Conservation (phyloP, 352 stramenopile genomes). For the Phytophthora crassamura region DNA sequence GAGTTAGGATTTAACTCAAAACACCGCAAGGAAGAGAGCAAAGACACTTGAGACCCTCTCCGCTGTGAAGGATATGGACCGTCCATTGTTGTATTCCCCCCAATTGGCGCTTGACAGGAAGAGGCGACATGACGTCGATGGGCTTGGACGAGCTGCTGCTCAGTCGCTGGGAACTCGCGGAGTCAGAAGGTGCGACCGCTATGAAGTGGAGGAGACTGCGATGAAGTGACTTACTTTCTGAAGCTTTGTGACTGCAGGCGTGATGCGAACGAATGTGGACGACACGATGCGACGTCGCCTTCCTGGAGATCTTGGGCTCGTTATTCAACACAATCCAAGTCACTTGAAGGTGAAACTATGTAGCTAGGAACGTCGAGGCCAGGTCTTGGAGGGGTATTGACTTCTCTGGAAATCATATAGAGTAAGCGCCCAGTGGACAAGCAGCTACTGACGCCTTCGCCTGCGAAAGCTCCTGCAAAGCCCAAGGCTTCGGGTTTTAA, state of each 20-base stretch:
- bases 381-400: no score
- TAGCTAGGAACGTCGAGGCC: background rate
- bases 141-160: conserved; percentile 24
- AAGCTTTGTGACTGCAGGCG: conserved; percentile 21
- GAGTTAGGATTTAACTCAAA: no score
- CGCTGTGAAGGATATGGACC: conserved; percentile 6
- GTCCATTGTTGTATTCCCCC: background rate
- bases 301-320: conserved; percentile 38
- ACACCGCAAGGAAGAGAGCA: no score
- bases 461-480: background rate
- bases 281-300: conserved; percentile 46
- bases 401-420: conserved; percentile 16
- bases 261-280: conserved; percentile 45
- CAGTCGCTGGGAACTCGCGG: conserved; percentile 30
- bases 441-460: conserved; percentile 23
- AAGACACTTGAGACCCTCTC: no score
- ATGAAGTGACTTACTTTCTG: background rate
- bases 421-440: conserved; percentile 52
- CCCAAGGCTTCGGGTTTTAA: conserved; percentile 45
- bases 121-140: conserved; percentile 9
- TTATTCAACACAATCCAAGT: conserved; percentile 54
- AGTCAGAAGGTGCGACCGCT: conserved; percentile 16
- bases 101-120: conserved; percentile 3
- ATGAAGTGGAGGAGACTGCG: background rate
- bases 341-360: conserved; percentile 40